A percentile compares a stretch with the other conserved stretches of the same genome.
Conservation (phyloP, 768 basidiomycete species). For the Phlebiopsis flavidoalba region DNA sequence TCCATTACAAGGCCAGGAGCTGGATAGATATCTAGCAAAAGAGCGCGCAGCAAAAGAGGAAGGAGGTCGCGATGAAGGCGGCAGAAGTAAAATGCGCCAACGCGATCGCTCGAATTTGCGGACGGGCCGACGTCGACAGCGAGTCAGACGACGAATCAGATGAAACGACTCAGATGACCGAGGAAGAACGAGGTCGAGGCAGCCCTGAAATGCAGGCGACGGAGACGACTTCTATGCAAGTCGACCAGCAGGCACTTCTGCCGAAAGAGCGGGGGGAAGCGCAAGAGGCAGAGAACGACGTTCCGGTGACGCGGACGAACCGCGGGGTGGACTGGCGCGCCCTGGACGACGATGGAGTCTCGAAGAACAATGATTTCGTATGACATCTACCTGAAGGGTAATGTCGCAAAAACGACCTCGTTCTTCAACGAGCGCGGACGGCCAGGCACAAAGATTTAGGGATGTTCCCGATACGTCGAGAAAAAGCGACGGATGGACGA, state of each 20-base stretch:
- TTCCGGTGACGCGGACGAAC: constrained; percentile 42
- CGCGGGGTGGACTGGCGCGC: constrained; percentile 49
- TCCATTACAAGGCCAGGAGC: constrained; percentile 81
- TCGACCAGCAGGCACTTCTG: constrained; percentile 47
- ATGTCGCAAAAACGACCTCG: constrained; percentile 77
- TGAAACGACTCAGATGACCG: constrained; percentile 53
- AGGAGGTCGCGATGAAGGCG: constrained; percentile 82
- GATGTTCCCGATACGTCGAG: constrained; percentile 59
- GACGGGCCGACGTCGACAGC: constrained; percentile 78
- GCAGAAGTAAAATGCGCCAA: constrained; percentile 75
- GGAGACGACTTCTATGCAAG: constrained; percentile 25
- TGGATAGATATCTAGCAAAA: constrained; percentile 74
- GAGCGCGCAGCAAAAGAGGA: constrained; percentile 76
- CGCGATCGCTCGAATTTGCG: constrained; percentile 90
- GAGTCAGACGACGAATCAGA: constrained; percentile 65
- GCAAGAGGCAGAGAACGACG: constrained; percentile 42
- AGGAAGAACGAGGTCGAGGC: constrained; percentile 59
- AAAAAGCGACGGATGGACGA: constrained; percentile 89
- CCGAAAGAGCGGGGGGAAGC: constrained; percentile 33
- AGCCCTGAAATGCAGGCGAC: constrained; percentile 29
- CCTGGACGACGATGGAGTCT: constrained; percentile 71
- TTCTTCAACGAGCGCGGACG: constrained; percentile 99
- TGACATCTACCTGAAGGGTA: constrained; percentile 97
- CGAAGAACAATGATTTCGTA: constrained; percentile 78
- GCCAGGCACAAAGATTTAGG: constrained; percentile 34